Conservation (phyloP, 1,284 basidiomycete genomes). For the Violaceomyces palustris region DNA sequence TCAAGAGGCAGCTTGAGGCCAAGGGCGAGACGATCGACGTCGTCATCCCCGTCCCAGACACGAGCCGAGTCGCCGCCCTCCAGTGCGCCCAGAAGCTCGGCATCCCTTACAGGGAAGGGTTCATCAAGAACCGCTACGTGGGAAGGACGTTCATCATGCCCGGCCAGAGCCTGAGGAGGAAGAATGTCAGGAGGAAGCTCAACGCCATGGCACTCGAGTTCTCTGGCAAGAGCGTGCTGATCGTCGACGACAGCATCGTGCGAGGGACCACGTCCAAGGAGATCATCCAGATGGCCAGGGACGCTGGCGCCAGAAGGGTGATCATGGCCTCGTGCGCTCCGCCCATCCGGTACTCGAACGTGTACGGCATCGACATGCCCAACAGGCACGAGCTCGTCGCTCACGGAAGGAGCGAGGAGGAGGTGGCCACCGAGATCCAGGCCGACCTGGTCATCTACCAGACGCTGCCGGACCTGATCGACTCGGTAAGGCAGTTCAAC, state of each 20-base stretch:
- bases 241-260: slow-evolving; percentile 98
- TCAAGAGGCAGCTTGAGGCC: slow-evolving; percentile 67
- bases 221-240: slow-evolving; percentile 79
- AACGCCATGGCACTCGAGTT: slow-evolving; percentile 99
- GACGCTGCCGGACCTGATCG: slow-evolving; percentile 80
- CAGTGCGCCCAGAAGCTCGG: slow-evolving; percentile 86
- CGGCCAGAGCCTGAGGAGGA: slow-evolving; percentile 73
- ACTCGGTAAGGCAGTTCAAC: slow-evolving; percentile 85
- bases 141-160: slow-evolving; percentile 99
- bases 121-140: slow-evolving; percentile 98
- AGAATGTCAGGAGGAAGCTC: slow-evolving; percentile 91
- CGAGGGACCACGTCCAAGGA: slow-evolving; percentile 97
- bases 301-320: slow-evolving; percentile 96
- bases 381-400: slow-evolving; percentile 90
- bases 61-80: slow-evolving; percentile 88
- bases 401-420: slow-evolving; percentile 68
- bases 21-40: slow-evolving; percentile 60
- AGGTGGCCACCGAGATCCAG: slow-evolving; percentile 79
- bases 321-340: slow-evolving; percentile 96
- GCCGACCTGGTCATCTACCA: slow-evolving; percentile 98
- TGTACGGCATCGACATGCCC: slow-evolving; percentile 99
- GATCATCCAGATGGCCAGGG: slow-evolving; percentile 98
- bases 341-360: slow-evolving; percentile 89
- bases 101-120: slow-evolving; percentile 94
- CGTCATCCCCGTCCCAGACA: slow-evolving; percentile 97